A percentile compares a stretch with the other conserved stretches of the same genome.
Conservation (phyloP, 176 grass and related monocot genomes). For the Oryza rufipogon region DNA sequence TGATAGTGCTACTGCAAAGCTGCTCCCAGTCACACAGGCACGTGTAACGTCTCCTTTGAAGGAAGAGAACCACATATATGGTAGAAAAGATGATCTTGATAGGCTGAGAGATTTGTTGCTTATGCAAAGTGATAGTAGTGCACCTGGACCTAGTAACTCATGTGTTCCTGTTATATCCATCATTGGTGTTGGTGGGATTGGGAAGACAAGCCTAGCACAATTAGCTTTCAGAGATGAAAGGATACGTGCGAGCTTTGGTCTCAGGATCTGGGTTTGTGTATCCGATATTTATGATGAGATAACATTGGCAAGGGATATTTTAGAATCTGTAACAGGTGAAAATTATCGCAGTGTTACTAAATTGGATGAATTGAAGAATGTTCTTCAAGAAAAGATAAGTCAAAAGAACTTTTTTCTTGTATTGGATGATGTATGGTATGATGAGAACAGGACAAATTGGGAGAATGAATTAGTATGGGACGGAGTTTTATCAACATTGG, state of each 20-base stretch:
- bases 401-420: conserved; percentile 57
- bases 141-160: conserved; percentile 30
- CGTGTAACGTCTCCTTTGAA: conserved; percentile 47
- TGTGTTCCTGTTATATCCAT: conserved; percentile 42
- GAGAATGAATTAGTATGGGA: conserved; percentile 44
- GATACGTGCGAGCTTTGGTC: conserved; percentile 44
- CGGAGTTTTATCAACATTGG: conserved; percentile 40
- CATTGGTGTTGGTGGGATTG: conserved; percentile 58
- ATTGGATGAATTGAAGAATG: conserved; percentile 40
- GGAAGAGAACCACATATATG: conserved; percentile 45
- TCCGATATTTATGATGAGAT: conserved; percentile 51
- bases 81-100: conserved; percentile 50
- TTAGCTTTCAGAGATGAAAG: conserved; percentile 54
- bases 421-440: conserved; percentile 77
- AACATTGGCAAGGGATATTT: conserved; percentile 49
- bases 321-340: conserved; percentile 47
- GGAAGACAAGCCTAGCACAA: conserved; percentile 68
- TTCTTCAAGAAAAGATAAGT: conserved; percentile 41
- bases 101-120: conserved; percentile 44
- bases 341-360: conserved; percentile 25
- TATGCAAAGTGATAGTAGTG: conserved; percentile 3
- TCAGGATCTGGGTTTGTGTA: conserved; percentile 62
- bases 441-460: conserved; percentile 52
- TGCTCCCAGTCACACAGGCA: conserved; percentile 22
- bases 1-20: conserved; percentile 39